Conservation (phyloP, 495 filamentous ascomycete genomes). For the Penicillium paxilli region DNA sequence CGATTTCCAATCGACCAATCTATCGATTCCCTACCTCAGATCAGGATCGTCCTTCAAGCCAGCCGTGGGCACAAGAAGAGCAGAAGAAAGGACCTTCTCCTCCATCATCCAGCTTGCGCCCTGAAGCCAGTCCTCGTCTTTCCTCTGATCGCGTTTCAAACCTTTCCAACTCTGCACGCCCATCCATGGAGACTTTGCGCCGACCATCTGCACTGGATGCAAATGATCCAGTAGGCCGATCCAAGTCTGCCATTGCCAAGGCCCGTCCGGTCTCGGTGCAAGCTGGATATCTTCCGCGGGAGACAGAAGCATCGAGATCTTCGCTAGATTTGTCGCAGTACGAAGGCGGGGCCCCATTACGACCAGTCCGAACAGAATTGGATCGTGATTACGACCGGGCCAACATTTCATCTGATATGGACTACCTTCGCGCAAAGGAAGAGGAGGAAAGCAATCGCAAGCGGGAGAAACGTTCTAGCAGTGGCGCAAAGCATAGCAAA, state of each 20-base stretch:
- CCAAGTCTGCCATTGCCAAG: conserved; percentile 63
- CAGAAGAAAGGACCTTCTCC: conserved; percentile 34
- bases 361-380: conserved; percentile 37
- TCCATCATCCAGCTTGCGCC: conserved; percentile 24
- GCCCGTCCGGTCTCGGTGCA: conserved; percentile 74
- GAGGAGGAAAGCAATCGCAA: conserved; percentile 63
- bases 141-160: conserved; percentile 46
- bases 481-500: conserved; percentile 69
- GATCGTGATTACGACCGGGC: conserved; percentile 39
- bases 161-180: conserved; percentile 68
- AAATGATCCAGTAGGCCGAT: conserved; percentile 56
- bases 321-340: conserved; percentile 42
- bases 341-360: conserved; percentile 37
- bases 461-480: conserved; percentile 67
- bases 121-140: conserved; percentile 52
- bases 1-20: conserved; percentile 49
- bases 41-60: conserved; percentile 56
- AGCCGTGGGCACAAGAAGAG: conserved; percentile 40
- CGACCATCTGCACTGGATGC: conserved; percentile 63
- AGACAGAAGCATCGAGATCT: conserved; percentile 51
- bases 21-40: conserved; percentile 62
- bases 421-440: conserved; percentile 83
- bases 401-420: conserved; percentile 82
- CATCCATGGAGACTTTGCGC: conserved; percentile 72
- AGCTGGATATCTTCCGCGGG: conserved; percentile 71